Percentiles rank a stretch among this genome's conserved stretches.
Evolutionary conservation across 1,139 yeast genomes (phyloP).

Genomic region (Debaryomyces psychrophilus): DNA sequence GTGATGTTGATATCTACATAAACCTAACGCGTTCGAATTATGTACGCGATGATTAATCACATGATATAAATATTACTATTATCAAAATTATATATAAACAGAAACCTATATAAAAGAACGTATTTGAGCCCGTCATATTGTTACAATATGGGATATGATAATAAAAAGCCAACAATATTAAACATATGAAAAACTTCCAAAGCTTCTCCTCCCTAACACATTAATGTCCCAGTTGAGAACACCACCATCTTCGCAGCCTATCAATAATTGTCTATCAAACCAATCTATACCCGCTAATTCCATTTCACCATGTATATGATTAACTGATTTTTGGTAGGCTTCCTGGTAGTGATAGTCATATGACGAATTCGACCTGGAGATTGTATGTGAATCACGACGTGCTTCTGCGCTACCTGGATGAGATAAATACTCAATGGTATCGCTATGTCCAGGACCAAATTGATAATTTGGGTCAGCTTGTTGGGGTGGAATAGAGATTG

Average conservation of each 20-base stretch:
- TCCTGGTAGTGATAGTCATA: slow-evolving; percentile 18
- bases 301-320: slow-evolving; percentile 52
- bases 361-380: slow-evolving; percentile 2
- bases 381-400: not conserved
- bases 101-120: slow-evolving; percentile 4
- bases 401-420: not conserved
- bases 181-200: slow-evolving; percentile 39
- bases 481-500: slow-evolving; percentile 8
- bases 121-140: slow-evolving; percentile 1
- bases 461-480: slow-evolving; percentile 8
- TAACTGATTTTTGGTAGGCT: slow-evolving; percentile 32
- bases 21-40: slow-evolving; percentile 6
- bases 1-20: not conserved
- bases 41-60: slow-evolving; percentile 4
- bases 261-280: slow-evolving; percentile 36
- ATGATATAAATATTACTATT: not conserved
- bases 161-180: slow-evolving; percentile 14
- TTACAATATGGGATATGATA: not conserved
- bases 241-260: slow-evolving; percentile 51
- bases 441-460: slow-evolving; percentile 1
- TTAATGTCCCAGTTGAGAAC: slow-evolving; percentile 48
- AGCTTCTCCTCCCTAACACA: slow-evolving; percentile 43
- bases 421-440: not conserved
- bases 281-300: slow-evolving; percentile 49
- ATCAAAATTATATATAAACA: not conserved